Base-by-base conservation (phyloP, 2,329 filamentous ascomycete genomes). In the Sphaerulina populicola region DNA sequence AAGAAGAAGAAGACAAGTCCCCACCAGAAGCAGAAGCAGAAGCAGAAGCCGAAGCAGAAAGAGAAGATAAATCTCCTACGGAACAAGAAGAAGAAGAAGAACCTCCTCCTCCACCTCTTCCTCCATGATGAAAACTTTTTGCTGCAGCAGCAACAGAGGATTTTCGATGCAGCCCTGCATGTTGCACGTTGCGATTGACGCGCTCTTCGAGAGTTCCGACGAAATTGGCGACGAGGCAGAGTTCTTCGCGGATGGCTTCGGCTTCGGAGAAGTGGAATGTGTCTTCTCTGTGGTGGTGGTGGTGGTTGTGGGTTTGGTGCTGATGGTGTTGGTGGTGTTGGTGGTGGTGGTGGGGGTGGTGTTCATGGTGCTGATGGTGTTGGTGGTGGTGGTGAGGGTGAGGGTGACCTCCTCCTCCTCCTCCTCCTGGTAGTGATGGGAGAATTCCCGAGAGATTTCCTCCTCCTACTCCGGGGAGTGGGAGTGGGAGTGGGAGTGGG, bases 161-260 rank as follows among this genome's bases (percentile, higher is more conserved):
- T 27, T 44, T 50, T n/a, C 44, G 47, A 9, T 41, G 36, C 10
- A 48, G 11, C 0, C 45, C 27, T 1, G 45, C 45, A 8, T 23
- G 35, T 14, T 29, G 27, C 6, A 50, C 47, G n/a, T 33, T 41
- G 0, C 33, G 30, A 38, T 44, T 35, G 14, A 54, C 48, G 4
- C 51, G 30, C 15, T 54, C 51, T 35, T 54, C 51, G 23, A 54
- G 36, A 1, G 51, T 54, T 12, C 41, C 37, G 18, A 54, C 48
- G 18, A 46, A 54, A 27, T 54, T 54, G 6, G 47, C 51, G 0
- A 49, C 47, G 42, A 54, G 47, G 36, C 44, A 44, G 30, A 54
- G 47, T 18, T 54, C 51, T 44, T 54, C 51, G 23, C 48, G 43
- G 18, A 54, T 50, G 2, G 51, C 47, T 50, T 54, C 51, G 2